A percentile compares a stretch with the other conserved stretches of the same genome.
These are phyloP conservation scores for Asterochloris erici DNA, from an alignment of 139 green algal genomes.

Conservation along the genomic window DNA sequence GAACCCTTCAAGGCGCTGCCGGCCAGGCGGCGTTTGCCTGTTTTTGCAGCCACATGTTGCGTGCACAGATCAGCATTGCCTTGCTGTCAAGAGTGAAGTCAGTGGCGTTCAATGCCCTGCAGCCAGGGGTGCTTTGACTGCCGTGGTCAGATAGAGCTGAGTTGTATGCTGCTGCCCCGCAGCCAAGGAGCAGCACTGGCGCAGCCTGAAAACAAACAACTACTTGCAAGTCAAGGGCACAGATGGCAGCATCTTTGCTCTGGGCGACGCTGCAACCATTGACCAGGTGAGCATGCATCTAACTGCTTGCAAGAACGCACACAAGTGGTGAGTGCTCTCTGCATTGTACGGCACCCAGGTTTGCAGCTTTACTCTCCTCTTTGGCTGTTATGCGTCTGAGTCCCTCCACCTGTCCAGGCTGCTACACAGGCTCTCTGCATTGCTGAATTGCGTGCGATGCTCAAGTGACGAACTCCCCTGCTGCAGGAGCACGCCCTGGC, in stretches of 20 bases:
- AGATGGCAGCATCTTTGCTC: slow-evolving; percentile 32
- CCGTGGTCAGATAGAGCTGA: neutral
- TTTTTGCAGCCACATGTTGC: neutral
- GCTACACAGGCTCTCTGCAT: neutral
- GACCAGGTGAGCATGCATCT: slow-evolving; percentile 10
- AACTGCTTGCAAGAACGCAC: neutral
- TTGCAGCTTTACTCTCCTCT: neutral
- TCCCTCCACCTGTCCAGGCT: neutral
- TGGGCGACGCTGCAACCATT: slow-evolving; percentile 50
- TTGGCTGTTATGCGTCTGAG: neutral
- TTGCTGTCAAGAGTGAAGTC: neutral
- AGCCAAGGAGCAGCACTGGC: slow-evolving; percentile 26
- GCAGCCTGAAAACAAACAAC: slow-evolving; percentile 27
- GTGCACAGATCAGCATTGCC: neutral
- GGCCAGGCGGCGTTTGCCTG: too few species aligned
- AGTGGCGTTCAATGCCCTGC: neutral
- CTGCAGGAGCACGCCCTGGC: slow-evolving; percentile 38
- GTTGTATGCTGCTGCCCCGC: neutral
- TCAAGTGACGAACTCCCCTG: neutral
- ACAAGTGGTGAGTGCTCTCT: neutral
- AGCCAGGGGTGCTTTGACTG: neutral
- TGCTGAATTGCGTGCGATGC: too few species aligned
- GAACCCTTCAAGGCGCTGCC: too few species aligned
- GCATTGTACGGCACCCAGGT: neutral
- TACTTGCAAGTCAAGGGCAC: slow-evolving; percentile 38